Percentiles rank a stretch among this genome's conserved stretches.
phyloP scores from a whole-genome alignment of 495 filamentous ascomycete species.

The Penicillium pulvis region DNA sequence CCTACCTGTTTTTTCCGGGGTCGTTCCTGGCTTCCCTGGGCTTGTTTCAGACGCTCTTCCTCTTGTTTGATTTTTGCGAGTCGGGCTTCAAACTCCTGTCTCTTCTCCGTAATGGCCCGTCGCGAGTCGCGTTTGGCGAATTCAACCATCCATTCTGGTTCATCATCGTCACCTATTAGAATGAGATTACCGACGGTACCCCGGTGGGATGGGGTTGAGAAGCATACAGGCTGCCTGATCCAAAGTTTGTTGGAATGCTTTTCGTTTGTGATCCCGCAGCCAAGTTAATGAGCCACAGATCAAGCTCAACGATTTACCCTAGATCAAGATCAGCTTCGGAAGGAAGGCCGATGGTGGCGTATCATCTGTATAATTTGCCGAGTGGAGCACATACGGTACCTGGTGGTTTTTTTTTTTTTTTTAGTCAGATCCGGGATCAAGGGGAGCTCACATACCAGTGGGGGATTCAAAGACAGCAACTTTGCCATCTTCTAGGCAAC shows the following conservation, averaged over 20 bases:
- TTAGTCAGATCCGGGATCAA: slow-evolving; percentile 15
- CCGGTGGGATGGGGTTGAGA: not conserved
- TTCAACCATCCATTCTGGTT: slow-evolving; percentile 89
- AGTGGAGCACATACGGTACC: slow-evolving; percentile 31
- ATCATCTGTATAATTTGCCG: slow-evolving; percentile 11
- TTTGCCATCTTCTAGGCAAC: slow-evolving; percentile 75
- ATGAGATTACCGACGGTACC: not conserved
- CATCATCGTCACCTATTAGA: slow-evolving; percentile 58
- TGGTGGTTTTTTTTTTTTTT: slow-evolving; percentile 14
- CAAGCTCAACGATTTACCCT: slow-evolving; percentile 96
- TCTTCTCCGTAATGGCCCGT: slow-evolving; percentile 63
- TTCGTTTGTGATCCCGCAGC: slow-evolving; percentile 82
- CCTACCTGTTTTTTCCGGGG: slow-evolving; percentile 54
- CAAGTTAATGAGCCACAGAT: slow-evolving; percentile 93
- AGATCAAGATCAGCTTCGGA: slow-evolving; percentile 1
- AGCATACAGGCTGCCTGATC: slow-evolving; percentile 37
- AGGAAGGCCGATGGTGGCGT: slow-evolving; percentile 4
- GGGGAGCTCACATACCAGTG: slow-evolving; percentile 58
- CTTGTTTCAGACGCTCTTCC: slow-evolving; percentile 63
- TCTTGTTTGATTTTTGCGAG: slow-evolving; percentile 67
- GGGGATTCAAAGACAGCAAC: slow-evolving; percentile 94
- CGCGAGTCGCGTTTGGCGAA: slow-evolving; percentile 68
- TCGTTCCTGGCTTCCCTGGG: slow-evolving; percentile 45
- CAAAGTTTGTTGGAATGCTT: slow-evolving; percentile 57
- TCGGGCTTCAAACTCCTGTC: slow-evolving; percentile 69